Conservation (phyloP, 176 grass and related monocot genomes). For the Rhynchospora pubera region DNA sequence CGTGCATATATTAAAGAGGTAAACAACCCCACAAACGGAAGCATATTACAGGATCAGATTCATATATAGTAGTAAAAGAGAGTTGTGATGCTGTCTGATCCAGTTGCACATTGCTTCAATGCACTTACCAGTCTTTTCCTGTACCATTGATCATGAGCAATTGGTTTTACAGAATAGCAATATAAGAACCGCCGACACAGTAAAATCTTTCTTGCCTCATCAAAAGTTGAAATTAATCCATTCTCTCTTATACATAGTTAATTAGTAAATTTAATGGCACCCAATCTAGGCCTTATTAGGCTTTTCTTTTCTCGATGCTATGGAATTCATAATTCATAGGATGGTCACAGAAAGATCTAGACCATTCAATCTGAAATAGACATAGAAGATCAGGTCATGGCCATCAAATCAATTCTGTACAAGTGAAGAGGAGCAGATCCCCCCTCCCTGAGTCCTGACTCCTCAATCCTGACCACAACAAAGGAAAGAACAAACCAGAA, state of each 20-base stretch:
- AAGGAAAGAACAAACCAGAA: too few relatives aligned
- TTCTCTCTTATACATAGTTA: too few relatives aligned
- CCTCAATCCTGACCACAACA: too few relatives aligned
- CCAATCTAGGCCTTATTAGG: too few relatives aligned
- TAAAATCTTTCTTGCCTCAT: too few relatives aligned
- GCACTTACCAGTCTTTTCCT: not conserved
- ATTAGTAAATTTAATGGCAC: too few relatives aligned
- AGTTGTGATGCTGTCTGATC: not conserved
- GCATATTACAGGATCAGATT: conserved; percentile 1
- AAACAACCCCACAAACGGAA: not conserved
- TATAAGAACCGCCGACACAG: not conserved
- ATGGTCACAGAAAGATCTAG: too few relatives aligned
- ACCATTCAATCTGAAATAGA: not conserved
- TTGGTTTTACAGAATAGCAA: not conserved
- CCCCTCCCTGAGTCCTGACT: too few relatives aligned
- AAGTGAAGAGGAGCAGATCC: not conserved
- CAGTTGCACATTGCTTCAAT: not conserved
- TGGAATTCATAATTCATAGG: too few relatives aligned
- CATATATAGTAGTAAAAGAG: not conserved
- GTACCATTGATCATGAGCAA: not conserved
- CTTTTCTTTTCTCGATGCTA: too few relatives aligned
- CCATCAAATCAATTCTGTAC: not conserved
- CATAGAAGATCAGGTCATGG: not conserved
- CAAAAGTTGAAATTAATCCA: too few relatives aligned
- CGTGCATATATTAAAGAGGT: not conserved